Evolutionary conservation across 208 protist genomes (phyloP).

Genomic region (Acanthamoeba rhysodes): DNA sequence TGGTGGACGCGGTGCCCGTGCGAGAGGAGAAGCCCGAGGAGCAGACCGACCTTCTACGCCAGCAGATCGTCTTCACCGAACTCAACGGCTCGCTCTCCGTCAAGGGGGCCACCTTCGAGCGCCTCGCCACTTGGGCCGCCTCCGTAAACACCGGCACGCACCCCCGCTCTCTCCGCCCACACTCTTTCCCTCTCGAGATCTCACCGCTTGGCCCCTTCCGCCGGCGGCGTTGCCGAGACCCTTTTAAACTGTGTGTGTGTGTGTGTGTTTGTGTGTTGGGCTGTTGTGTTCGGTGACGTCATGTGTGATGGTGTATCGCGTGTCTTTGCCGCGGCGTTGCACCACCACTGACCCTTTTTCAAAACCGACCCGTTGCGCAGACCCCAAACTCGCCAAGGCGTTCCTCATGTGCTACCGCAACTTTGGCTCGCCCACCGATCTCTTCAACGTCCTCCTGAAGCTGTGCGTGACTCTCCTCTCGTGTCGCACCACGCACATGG

Average conservation of each 20-base stretch:
- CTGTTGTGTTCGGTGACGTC: no score
- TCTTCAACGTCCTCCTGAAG: slow-evolving; percentile 59
- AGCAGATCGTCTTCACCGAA: slow-evolving; percentile 12
- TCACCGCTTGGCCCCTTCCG: no score
- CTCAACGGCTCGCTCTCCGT: slow-evolving; percentile 13
- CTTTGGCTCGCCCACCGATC: slow-evolving; percentile 38
- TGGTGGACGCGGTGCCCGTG: background rate
- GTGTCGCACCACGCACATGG: no score
- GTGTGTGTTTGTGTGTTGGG: no score
- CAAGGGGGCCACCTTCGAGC: slow-evolving; percentile 56
- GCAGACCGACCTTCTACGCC: slow-evolving; percentile 1
- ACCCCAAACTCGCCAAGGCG: background rate
- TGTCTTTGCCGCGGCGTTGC: no score
- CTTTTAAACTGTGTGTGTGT: no score
- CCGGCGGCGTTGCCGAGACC: no score
- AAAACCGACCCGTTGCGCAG: background rate
- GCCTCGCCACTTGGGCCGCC: slow-evolving; percentile 53
- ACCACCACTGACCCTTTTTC: no score
- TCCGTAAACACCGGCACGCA: background rate
- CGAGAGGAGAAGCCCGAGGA: slow-evolving; percentile 45
- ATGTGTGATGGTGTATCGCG: no score
- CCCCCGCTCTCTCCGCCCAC: no score
- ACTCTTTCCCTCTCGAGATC: no score
- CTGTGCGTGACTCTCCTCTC: background rate
- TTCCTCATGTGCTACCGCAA: slow-evolving; percentile 54